These are phyloP conservation scores for Parsonsia alboflavescens DNA, from an alignment of 257 asterid genomes.

Conservation along the genomic window DNA sequence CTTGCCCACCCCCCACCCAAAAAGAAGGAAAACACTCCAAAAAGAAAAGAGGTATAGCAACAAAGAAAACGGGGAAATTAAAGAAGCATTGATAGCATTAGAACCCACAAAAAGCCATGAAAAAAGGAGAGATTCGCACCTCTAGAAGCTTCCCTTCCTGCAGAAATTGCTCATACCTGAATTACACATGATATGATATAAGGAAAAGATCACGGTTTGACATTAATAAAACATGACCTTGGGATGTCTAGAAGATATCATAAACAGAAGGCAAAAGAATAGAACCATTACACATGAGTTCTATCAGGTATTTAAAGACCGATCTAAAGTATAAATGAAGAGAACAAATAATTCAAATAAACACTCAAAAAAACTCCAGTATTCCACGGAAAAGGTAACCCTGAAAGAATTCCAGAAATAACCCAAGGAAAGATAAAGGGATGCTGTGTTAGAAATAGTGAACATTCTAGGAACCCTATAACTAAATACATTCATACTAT, in stretches of 20 bases:
- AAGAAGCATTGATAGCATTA: not conserved
- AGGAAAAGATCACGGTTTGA: not conserved
- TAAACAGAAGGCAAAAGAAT: not conserved
- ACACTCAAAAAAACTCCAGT: not conserved
- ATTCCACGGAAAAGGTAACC: not conserved
- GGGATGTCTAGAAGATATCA: not conserved
- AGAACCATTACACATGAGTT: not conserved
- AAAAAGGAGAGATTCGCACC: constrained; percentile 32
- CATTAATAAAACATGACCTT: not conserved
- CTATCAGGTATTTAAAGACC: not conserved
- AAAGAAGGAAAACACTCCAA: not conserved
- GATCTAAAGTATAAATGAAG: not conserved
- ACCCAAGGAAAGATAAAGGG: not conserved
- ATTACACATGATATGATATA: not conserved
- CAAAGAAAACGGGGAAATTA: not conserved
- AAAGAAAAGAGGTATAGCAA: not conserved
- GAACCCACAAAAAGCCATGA: not conserved
- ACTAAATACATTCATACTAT: not conserved
- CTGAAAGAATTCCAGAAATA: not conserved
- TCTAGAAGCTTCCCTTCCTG: constrained; percentile 89
- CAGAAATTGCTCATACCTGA: constrained; percentile 76
- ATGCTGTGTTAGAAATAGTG: not conserved
- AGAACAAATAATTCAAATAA: not conserved
- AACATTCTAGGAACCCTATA: not conserved
- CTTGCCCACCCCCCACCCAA: not conserved